phyloP scores from a whole-genome alignment of 2,329 filamentous ascomycete genomes.

The Cercospora citrullina region DNA sequence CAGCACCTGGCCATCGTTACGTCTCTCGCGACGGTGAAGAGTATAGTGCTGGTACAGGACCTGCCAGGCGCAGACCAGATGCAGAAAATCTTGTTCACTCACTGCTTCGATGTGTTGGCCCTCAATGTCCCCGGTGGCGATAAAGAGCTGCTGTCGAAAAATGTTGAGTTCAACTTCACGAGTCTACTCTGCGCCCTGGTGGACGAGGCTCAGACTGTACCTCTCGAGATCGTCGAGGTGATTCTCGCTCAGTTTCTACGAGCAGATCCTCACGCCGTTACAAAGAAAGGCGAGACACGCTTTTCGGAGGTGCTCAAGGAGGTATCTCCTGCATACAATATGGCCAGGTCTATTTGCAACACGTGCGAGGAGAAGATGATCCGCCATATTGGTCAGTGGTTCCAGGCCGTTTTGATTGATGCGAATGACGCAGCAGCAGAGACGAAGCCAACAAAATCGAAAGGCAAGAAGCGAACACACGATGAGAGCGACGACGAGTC shows the following conservation, averaged over 20 bases:
- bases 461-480: slow-evolving; percentile 38
- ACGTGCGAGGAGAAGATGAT: slow-evolving; percentile 90
- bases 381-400: slow-evolving; percentile 90
- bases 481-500: slow-evolving; percentile 47
- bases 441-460: slow-evolving; percentile 53
- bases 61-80: slow-evolving; percentile 78
- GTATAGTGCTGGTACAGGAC: slow-evolving; percentile 86
- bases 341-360: slow-evolving; percentile 93
- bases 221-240: slow-evolving; percentile 80
- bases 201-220: slow-evolving; percentile 77
- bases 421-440: slow-evolving; percentile 52
- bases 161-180: slow-evolving; percentile 90
- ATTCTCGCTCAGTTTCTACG: slow-evolving; percentile 95
- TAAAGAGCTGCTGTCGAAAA: slow-evolving; percentile 83
- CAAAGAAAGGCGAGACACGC: slow-evolving; percentile 47
- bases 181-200: slow-evolving; percentile 80
- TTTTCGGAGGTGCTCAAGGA: slow-evolving; percentile 62
- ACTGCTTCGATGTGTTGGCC: slow-evolving; percentile 89
- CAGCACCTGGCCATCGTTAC: slow-evolving; percentile 90
- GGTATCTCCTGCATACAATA: slow-evolving; percentile 88
- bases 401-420: slow-evolving; percentile 93
- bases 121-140: slow-evolving; percentile 70
- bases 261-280: slow-evolving; percentile 65
- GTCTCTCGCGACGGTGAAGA: slow-evolving; percentile 90
- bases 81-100: slow-evolving; percentile 77